Evolutionary conservation across 768 basidiomycete genomes (phyloP).

Genomic region (Mycena capillaripes): DNA sequence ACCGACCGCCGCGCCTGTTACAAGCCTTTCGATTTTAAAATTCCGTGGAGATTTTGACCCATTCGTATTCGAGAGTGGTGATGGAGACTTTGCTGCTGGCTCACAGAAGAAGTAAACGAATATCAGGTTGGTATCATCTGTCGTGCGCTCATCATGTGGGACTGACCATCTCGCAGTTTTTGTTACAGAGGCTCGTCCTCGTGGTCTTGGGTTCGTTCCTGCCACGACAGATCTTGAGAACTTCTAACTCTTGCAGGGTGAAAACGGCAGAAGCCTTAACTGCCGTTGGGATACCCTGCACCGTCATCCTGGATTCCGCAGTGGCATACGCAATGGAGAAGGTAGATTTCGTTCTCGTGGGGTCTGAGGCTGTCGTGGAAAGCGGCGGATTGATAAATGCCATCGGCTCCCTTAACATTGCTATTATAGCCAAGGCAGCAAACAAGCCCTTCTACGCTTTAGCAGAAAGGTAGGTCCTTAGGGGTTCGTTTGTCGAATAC

Average conservation of each 20-base stretch:
- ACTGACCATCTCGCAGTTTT: conserved; percentile 70
- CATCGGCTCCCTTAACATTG: conserved; percentile 96
- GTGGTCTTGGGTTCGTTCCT: conserved; percentile 81
- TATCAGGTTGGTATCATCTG: conserved; percentile 68
- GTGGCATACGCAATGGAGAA: conserved; percentile 98
- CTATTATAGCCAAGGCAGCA: conserved; percentile 93
- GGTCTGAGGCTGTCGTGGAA: conserved; percentile 98
- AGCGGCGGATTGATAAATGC: conserved; percentile 94
- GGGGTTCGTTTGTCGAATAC: conserved; percentile 28
- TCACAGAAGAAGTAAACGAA: conserved; percentile 87
- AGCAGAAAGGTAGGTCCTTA: conserved; percentile 80
- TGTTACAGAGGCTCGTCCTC: conserved; percentile 96
- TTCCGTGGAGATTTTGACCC: conserved; percentile 86
- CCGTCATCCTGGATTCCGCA: conserved; percentile 94
- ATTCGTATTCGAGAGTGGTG: conserved; percentile 97
- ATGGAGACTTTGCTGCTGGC: conserved; percentile 93
- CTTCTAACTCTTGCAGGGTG: conserved; percentile 64
- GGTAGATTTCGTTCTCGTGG: conserved; percentile 95
- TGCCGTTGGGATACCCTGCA: conserved; percentile 93
- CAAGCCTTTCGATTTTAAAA: conserved; percentile 32
- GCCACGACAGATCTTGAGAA: background rate
- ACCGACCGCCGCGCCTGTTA: conserved; percentile 20
- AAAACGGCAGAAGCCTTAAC: conserved; percentile 92
- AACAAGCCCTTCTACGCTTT: conserved; percentile 98
- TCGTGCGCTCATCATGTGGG: conserved; percentile 18